Base-by-base conservation (phyloP, 73 alveolate species). In the Loxodes magnus region DNA sequence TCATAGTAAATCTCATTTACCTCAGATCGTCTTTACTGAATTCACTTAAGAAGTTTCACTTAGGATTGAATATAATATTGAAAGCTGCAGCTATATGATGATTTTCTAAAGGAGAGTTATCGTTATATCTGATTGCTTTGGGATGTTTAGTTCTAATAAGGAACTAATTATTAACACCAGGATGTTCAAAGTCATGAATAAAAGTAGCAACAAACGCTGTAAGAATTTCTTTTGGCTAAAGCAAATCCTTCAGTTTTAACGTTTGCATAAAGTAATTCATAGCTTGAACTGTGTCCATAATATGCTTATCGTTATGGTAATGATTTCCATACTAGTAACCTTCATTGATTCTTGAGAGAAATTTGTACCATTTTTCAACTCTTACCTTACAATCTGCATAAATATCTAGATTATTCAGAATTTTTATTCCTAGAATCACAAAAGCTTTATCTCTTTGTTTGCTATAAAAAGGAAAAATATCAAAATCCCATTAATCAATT, bases 11-110 rank as follows among this genome's bases (percentile, higher is more conserved):
- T 31, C 91, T 52, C 9, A 71, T 28, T 52, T 68, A 81, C 5
- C 37, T 31, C 58, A 17, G 30, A 4, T 34, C 28, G 30, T 53
- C 79, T 4, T 35, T 23, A 7, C 66, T 66, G 7, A 82, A 27
- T 50, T 50, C 56, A 67, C 77, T 88, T 2, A 82, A 56, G 24
- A 82, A 52, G 57, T 82, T 74, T 27, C 51, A 29, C 1, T 75
- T 85, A 23, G 62, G 74, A 14, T 53, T 28, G 30, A n/a, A n/a
- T n/a, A 82, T 35, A 9, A 74, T 50, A 7, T 53, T 19, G 42
- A 82, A 82, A 12, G 88, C 70, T 22, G 85, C 84, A 12, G 95
- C 88, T 15, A 82, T 57, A 54, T 83, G 95, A 53, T 83, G 90
- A 43, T 83, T 71, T 41, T 83, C 95, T 22, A 83, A 39, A 16